Base-by-base conservation (phyloP, 2,329 filamentous ascomycete genomes). In the Fusarium virguliforme region DNA sequence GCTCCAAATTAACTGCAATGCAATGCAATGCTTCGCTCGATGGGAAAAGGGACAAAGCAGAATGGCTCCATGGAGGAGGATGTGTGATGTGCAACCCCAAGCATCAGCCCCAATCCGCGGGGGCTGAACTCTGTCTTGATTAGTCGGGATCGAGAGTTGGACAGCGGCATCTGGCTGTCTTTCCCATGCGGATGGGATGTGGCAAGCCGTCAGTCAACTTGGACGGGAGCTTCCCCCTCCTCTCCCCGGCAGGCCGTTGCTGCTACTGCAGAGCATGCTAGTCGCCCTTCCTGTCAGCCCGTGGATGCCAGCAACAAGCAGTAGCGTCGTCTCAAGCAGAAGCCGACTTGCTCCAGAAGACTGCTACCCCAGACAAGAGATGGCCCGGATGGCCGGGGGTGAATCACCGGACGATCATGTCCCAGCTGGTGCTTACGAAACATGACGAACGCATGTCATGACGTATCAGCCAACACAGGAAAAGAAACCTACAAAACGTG, bases 121-220 rank as follows among this genome's bases (percentile, higher is more conserved):
- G 67, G 67, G 61, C 59, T 62, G 68, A 75, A 75, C 73, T 74
- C 56, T 75, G 67, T 30, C 46, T 67, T 71, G 43, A 40, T 61
- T 70, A 72, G 72, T 60, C 55, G 57, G 18, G 69, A 75, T 75
- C 63, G 64, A 71, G 62, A 60, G 62, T 72, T 67, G 59, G 58
- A 60, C 30, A 57, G 65, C 58, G 63, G 55, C 26, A 71, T 71
- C 69, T 70, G 43, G 18, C 18, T 30, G 28, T 30, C 28, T 30
- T 30, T 30, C 28, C 18, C 18, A 18, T 18, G 18, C 12, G 32
- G 22, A 30, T 48, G 38, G 48, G 15, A 28, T 56, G 41, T 50
- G 46, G 46, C 26, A 50, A 50, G 46, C 26, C 46, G 46, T 50
- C 46, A 50, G 26, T 50, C 46, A 50, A 50, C 63, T 58, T 50